Evolutionary conservation across 1,139 yeast species (phyloP).

Genomic region (Pneumocystis canis): DNA sequence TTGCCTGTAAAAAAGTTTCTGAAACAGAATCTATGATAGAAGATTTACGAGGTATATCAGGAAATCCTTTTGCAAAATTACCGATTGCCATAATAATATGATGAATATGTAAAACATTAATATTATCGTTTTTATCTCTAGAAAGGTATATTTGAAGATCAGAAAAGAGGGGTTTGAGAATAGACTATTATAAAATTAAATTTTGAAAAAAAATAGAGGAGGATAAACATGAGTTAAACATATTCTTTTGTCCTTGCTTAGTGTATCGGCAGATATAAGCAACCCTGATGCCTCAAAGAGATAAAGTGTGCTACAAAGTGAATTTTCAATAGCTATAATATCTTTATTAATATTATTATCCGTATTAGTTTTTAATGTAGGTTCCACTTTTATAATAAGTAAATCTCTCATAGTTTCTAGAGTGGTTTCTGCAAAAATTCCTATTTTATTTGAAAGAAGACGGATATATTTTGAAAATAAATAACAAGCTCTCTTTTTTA

Average conservation of each 20-base stretch:
- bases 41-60: conserved; percentile 29
- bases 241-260: conserved; percentile 18
- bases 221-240: background rate
- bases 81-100: conserved; percentile 82
- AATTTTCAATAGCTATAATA: conserved; percentile 43
- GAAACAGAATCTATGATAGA: conserved; percentile 21
- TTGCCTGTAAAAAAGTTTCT: conserved; percentile 50
- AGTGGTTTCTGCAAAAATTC: conserved; percentile 33
- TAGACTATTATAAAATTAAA: conserved; percentile 32
- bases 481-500: conserved; percentile 80
- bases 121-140: conserved; percentile 28
- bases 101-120: conserved; percentile 57
- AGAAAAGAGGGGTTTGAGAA: conserved; percentile 65
- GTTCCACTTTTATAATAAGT: conserved; percentile 44
- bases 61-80: conserved; percentile 69
- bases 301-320: conserved; percentile 65
- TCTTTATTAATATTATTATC: conserved; percentile 28
- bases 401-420: conserved; percentile 39
- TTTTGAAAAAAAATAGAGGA: background rate
- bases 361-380: conserved; percentile 22
- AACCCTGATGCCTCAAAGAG: conserved; percentile 71
- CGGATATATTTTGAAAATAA: conserved; percentile 71
- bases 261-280: conserved; percentile 39
- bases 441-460: conserved; percentile 51
- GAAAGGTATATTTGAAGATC: conserved; percentile 45